A percentile compares a stretch with the other conserved stretches of the same genome.
These are phyloP conservation scores for Coemansia interrupta DNA, from an alignment of 192 early-diverging fungal genomes.

Conservation along the genomic window DNA sequence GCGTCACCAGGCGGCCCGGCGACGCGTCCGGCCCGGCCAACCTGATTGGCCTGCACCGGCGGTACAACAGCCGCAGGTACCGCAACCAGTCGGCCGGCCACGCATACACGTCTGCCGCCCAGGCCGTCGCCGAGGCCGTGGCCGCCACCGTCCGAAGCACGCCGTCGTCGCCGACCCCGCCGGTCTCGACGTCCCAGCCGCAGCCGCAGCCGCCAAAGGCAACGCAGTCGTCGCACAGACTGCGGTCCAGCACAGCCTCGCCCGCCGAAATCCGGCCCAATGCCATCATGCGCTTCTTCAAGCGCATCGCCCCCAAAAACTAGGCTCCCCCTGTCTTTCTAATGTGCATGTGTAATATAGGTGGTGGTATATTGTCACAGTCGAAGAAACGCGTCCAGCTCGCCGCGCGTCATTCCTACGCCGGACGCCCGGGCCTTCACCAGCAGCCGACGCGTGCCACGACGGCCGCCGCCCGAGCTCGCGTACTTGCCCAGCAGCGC, in stretches of 20 bases:
- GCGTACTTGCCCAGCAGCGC: too few relatives aligned
- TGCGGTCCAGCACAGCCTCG: background rate
- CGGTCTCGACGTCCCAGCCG: too few relatives aligned
- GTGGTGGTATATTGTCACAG: background rate
- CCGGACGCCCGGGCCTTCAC: too few relatives aligned
- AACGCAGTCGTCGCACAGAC: background rate
- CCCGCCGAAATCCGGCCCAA: conserved; percentile 30
- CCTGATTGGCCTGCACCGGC: background rate
- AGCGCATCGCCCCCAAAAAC: conserved; percentile 38
- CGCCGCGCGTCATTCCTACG: too few relatives aligned
- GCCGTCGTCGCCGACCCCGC: too few relatives aligned
- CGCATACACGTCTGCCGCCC: conserved; percentile 23
- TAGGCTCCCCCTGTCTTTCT: conserved; percentile 6
- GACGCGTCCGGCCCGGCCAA: background rate
- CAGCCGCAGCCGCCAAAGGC: too few relatives aligned
- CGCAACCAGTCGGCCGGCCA: conserved; percentile 30
- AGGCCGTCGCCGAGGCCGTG: conserved; percentile 10
- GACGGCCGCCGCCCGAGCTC: too few relatives aligned
- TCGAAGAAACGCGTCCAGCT: conserved; percentile 4
- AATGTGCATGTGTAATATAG: background rate
- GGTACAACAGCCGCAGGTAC: conserved; percentile 13
- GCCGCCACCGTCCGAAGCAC: conserved; percentile 1
- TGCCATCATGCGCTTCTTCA: conserved; percentile 43
- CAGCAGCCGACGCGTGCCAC: too few relatives aligned
- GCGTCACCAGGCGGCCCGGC: too few relatives aligned